These are phyloP conservation scores for Nadsonia commutata DNA, from an alignment of 1,139 yeast species.

Conservation along the genomic window DNA sequence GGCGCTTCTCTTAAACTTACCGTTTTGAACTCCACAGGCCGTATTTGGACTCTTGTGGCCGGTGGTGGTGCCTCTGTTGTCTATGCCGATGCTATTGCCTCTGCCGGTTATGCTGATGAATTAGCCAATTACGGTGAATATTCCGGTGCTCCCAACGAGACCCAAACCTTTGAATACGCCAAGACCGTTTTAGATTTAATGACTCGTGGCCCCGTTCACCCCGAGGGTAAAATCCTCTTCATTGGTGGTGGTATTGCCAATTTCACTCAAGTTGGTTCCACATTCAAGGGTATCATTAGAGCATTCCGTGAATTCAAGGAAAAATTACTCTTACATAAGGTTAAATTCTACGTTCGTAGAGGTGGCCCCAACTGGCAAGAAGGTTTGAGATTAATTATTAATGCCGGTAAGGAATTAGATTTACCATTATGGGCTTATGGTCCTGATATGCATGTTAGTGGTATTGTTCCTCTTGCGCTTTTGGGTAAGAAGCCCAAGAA, in stretches of 20 bases:
- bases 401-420: slow-evolving; percentile 31
- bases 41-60: slow-evolving; percentile 33
- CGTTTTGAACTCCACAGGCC: slow-evolving; percentile 29
- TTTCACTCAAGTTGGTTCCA: slow-evolving; percentile 34
- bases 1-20: slow-evolving; percentile 34
- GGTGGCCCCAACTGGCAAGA: slow-evolving; percentile 38
- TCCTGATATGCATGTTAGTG: slow-evolving; percentile 36
- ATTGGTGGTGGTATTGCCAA: slow-evolving; percentile 36
- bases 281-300: slow-evolving; percentile 34
- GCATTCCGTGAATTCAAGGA: slow-evolving; percentile 30
- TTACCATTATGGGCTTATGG: slow-evolving; percentile 34
- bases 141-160: slow-evolving; percentile 34
- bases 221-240: slow-evolving; percentile 30
- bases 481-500: slow-evolving; percentile 27
- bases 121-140: slow-evolving; percentile 34
- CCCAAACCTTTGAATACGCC: slow-evolving; percentile 33
- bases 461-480: slow-evolving; percentile 31
- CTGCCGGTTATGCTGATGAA: slow-evolving; percentile 30
- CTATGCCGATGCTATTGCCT: slow-evolving; percentile 34
- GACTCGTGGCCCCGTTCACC: slow-evolving; percentile 28
- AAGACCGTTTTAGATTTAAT: slow-evolving; percentile 32
- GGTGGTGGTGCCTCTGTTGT: slow-evolving; percentile 36
- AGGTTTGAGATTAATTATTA: slow-evolving; percentile 30
- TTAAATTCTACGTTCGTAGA: slow-evolving; percentile 29
- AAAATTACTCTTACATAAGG: slow-evolving; percentile 27